Conservation (phyloP, 75 land plant genomes). For the Sequoiadendron giganteum region DNA sequence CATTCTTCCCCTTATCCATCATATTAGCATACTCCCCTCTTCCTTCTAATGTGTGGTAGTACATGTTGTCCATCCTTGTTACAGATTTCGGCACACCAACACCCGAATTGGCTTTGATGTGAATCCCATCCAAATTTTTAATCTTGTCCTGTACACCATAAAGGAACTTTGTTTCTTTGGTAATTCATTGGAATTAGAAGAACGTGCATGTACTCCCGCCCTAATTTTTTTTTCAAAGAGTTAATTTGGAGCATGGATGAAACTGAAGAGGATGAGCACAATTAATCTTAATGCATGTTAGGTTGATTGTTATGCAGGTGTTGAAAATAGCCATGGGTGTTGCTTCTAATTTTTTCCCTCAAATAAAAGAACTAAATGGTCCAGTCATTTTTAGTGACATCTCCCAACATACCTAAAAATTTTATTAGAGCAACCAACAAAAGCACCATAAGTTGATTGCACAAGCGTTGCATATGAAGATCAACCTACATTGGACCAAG, state of each 20-base stretch:
- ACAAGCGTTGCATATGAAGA: too few relatives aligned
- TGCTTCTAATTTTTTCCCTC: too few relatives aligned
- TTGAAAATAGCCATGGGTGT: neutral
- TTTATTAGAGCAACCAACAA: too few relatives aligned
- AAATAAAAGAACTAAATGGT: too few relatives aligned
- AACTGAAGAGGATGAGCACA: neutral
- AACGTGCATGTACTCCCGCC: neutral
- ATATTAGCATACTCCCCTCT: conserved; percentile 49
- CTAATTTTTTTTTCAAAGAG: neutral
- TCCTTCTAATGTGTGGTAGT: conserved; percentile 38
- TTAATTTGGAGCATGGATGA: neutral
- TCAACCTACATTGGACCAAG: too few relatives aligned
- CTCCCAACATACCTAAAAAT: too few relatives aligned
- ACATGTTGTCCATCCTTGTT: conserved; percentile 37
- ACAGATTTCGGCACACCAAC: conserved; percentile 44
- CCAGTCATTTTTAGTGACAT: too few relatives aligned
- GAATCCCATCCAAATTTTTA: conserved; percentile 21
- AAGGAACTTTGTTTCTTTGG: neutral
- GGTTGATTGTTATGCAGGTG: neutral
- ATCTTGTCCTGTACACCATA: conserved; percentile 23
- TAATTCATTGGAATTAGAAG: neutral
- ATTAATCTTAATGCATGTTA: neutral
- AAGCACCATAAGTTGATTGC: too few relatives aligned
- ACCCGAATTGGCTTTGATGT: conserved; percentile 46
- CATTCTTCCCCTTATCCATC: conserved; percentile 44